Evolutionary conservation across 2,329 filamentous ascomycete species (phyloP), one percentile per base, ranked within the genome.

Genomic region (Pseudocercospora crystallina): DNA sequence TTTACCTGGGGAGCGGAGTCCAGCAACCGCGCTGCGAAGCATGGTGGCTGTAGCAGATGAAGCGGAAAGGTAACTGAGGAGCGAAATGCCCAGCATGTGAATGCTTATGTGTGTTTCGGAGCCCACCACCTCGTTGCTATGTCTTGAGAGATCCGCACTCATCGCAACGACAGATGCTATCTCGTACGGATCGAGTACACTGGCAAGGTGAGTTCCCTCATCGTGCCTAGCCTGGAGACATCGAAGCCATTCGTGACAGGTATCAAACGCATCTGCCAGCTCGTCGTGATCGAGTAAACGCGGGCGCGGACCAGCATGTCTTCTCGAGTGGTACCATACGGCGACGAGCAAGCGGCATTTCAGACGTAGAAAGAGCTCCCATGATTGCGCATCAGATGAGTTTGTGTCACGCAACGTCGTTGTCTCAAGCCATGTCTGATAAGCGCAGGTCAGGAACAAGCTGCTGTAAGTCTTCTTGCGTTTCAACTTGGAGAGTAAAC

Each of bases 51-150:
- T 35, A 1, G 43, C 20, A 9, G 14, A 26, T 14, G 20, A 17
- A 39, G 35, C 43, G 15, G 34, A 38, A 10, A 39, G 35, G 10
- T 47, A 47, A 34, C 43, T 47, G n/a, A 47, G 35, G 14, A 47
- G 26, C 8, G 43, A 47, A 8, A 47, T 8, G 35, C 32, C 35
- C 5, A 47, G 43, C 15, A 47, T 17, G 9, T 47, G 33, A 3
- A 47, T 29, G 20, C 20, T 26, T 7, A 26, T 26, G 20, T 26
- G 20, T 3, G 20, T 7, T 26, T 26, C 7, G 7, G 20, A 26
- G 4, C 20, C 20, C 3, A 7, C 20, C 20, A 26, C 4, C 7
- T 7, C 20, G 7, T 26, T 26, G 3, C 20, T 7, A 26, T 26
- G 7, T 26, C 20, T 26, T 26, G 20, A 26, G 20, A 26, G 20